A percentile compares a stretch with the other conserved stretches of the same genome.
Evolutionary conservation across 805 yeast genomes (phyloP).

Genomic region (Barnettozyma salicaria): DNA sequence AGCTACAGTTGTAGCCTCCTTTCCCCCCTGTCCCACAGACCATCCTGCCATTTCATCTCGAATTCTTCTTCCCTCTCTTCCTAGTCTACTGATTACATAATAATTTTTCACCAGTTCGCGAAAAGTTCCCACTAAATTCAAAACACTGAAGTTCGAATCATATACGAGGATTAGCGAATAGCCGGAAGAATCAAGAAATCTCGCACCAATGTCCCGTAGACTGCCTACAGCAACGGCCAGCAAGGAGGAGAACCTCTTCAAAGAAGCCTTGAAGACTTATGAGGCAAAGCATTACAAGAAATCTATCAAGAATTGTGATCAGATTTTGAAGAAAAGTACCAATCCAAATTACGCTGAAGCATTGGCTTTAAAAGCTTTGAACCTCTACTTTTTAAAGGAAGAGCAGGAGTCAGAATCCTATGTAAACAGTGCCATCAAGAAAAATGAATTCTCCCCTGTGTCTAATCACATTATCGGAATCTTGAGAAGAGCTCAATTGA

Average conservation of each 20-base stretch:
- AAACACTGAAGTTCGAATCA: not conserved
- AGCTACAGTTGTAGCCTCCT: no score
- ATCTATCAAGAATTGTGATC: constrained; percentile 69
- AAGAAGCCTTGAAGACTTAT: constrained; percentile 75
- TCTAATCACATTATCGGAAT: constrained; percentile 85
- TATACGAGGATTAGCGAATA: not conserved
- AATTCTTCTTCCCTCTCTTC: no score
- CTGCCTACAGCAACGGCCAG: constrained; percentile 7
- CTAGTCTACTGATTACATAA: no score
- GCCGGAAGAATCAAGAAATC: no score
- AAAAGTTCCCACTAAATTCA: no score
- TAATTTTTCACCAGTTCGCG: no score
- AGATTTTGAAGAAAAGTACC: constrained; percentile 67
- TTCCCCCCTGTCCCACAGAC: no score
- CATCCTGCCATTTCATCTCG: no score
- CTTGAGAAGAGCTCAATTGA: constrained; percentile 62
- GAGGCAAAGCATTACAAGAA: constrained; percentile 86
- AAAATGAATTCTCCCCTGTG: constrained; percentile 57
- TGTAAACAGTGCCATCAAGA: constrained; percentile 54
- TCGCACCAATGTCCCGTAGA: constrained; percentile 7
- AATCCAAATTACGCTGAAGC: constrained; percentile 77
- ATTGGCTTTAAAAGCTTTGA: constrained; percentile 79
- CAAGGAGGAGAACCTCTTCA: constrained; percentile 73
- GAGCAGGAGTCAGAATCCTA: constrained; percentile 57
- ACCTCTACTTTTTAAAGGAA: constrained; percentile 51